Evolutionary conservation across 768 basidiomycete genomes (phyloP).

Genomic region (Russula vinacea): DNA sequence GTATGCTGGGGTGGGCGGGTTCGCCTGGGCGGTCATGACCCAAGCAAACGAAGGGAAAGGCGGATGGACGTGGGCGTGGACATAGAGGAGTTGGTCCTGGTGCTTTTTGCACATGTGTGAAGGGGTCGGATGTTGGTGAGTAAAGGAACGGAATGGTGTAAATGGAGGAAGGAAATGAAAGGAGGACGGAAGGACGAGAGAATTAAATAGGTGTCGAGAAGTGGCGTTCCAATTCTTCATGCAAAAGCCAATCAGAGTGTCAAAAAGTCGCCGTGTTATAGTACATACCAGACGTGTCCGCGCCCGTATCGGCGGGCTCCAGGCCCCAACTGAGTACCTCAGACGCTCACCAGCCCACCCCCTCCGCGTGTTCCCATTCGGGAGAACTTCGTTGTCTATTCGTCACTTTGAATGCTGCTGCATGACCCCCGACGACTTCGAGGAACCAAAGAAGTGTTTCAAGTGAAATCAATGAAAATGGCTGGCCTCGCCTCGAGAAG

Average conservation of each 20-base stretch:
- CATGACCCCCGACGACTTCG: not conserved
- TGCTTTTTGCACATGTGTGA: conserved; percentile 1
- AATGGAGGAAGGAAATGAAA: not conserved
- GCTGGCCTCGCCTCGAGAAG: not conserved
- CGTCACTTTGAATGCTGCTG: not conserved
- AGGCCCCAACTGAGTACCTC: conserved; percentile 1
- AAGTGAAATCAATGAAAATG: not conserved
- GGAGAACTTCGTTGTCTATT: not conserved
- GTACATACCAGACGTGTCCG: conserved; percentile 9
- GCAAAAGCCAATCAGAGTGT: conserved; percentile 6
- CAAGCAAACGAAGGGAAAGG: conserved; percentile 26
- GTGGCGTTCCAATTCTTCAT: not conserved
- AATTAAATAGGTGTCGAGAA: conserved; percentile 10
- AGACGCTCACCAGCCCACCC: not conserved
- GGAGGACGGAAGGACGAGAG: not conserved
- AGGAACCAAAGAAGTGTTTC: not conserved
- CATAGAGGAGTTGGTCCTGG: not conserved
- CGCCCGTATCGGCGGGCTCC: conserved; percentile 7
- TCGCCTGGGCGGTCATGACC: conserved; percentile 22
- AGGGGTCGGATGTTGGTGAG: not conserved
- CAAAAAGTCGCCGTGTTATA: conserved; percentile 20
- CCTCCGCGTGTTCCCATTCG: conserved; percentile 2
- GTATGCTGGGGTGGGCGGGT: conserved; percentile 10
- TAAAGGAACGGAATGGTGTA: not conserved
- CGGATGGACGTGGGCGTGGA: conserved; percentile 17